Percentiles rank a stretch among this genome's conserved stretches.
Evolutionary conservation across 2,329 filamentous ascomycete species (phyloP).

Genomic region (Beauveria varroae): DNA sequence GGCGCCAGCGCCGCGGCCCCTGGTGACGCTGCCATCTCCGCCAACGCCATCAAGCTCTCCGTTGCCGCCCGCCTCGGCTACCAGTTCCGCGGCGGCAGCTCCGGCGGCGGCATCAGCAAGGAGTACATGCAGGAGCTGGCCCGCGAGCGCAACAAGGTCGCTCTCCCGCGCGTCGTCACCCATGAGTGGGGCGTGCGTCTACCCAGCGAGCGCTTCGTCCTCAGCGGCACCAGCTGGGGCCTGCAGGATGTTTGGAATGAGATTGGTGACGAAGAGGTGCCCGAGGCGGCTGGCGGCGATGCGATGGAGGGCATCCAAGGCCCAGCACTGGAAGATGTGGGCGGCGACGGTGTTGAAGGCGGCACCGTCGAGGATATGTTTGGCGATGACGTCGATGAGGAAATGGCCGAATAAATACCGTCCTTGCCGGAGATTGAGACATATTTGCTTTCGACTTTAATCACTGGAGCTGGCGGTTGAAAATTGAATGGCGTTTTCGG

Average conservation of each 20-base stretch:
- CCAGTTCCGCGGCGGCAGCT: constrained; percentile 55
- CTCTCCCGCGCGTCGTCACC: constrained; percentile 53
- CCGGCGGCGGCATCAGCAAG: constrained; percentile 53
- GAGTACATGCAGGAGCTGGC: constrained; percentile 74
- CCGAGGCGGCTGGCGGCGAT: constrained; percentile 30
- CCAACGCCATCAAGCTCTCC: constrained; percentile 64
- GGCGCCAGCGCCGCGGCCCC: constrained; percentile 41
- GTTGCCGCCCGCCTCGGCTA: constrained; percentile 61
- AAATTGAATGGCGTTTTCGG: constrained; percentile 2
- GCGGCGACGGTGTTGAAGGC: constrained; percentile 40
- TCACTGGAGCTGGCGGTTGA: not conserved
- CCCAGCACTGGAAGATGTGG: constrained; percentile 33
- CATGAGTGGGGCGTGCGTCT: constrained; percentile 62
- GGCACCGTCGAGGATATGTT: constrained; percentile 49
- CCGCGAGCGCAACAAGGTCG: constrained; percentile 59
- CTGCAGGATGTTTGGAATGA: constrained; percentile 52
- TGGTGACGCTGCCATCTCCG: constrained; percentile 50
- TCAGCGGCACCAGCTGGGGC: constrained; percentile 59
- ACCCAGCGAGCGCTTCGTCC: constrained; percentile 60
- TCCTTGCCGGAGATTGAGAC: not conserved
- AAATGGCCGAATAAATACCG: constrained; percentile 40
- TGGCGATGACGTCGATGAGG: constrained; percentile 47
- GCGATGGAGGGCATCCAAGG: constrained; percentile 43
- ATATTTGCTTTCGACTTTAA: not conserved
- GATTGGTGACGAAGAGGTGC: constrained; percentile 34